Conservation (phyloP, 129 eudicot species). For the Heracleum sosnowskyi region DNA sequence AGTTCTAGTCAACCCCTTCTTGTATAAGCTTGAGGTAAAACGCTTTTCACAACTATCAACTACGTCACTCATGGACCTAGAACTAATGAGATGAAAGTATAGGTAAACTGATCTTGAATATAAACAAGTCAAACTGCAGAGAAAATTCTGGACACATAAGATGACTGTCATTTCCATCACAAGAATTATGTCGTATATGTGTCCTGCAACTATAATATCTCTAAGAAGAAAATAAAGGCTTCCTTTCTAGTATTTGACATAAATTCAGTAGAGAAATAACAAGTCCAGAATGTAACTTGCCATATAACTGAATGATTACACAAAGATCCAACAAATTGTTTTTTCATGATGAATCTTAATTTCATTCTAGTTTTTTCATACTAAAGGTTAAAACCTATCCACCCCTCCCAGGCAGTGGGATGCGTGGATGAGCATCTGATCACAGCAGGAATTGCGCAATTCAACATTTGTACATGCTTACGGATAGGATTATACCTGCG, state of each 20-base stretch:
- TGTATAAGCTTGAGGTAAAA: too few species aligned
- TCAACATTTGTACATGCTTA: neutral
- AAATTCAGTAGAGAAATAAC: neutral
- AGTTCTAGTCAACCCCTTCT: too few species aligned
- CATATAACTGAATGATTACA: neutral
- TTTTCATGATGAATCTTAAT: neutral
- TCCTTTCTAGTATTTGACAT: neutral
- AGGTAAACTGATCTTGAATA: too few species aligned
- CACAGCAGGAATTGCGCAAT: neutral
- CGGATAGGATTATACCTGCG: conserved; percentile 48
- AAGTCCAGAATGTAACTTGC: neutral
- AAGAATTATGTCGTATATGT: too few species aligned
- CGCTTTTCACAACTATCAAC: too few species aligned
- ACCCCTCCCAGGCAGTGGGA: neutral
- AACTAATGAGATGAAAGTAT: too few species aligned
- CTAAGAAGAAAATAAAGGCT: neutral
- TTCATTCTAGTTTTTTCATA: neutral
- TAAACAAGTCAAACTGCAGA: too few species aligned
- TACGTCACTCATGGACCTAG: too few species aligned
- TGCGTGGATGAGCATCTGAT: neutral
- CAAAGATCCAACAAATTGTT: neutral
- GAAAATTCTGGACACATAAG: too few species aligned
- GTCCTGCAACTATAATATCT: neutral
- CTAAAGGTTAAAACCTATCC: neutral
- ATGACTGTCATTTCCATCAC: too few species aligned